Evolutionary conservation across 2,329 filamentous ascomycete species (phyloP), one percentile per base, ranked within the genome.

Genomic region (Microcyclosporella mali): DNA sequence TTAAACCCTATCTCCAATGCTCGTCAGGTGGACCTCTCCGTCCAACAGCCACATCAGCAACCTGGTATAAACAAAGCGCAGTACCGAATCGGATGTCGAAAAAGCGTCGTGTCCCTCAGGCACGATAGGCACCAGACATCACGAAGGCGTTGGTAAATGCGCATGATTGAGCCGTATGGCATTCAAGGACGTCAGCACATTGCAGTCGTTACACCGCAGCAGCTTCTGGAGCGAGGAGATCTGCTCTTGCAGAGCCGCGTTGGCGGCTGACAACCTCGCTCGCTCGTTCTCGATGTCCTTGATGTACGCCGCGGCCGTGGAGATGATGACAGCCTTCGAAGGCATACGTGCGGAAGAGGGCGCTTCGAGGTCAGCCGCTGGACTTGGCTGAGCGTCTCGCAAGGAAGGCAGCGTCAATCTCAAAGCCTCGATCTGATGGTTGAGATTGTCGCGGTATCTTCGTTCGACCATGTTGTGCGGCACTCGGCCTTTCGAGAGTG

Each of bases 391-490:
- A 3, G 46, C 46, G 28, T 53, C 46, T 33, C 43, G 42, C 2
- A 53, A 36, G 1, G 51, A 49, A 6, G 51, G 51, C 3, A 53
- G 40, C 4, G 47, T 45, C 11, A 53, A 37, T 3, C 51, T 60
- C 10, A 71, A 59, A 3, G 63, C 62, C 15, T 71, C 68, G 35
- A 70, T 63, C 46, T 70, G 68, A 4, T 66, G 65, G 56, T 70
- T 70, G 18, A 71, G 60, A 4, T 67, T 69, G 40, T 71, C 67
- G 39, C 68, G 66, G 48, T 71, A 71, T 45, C 69, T 68, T 34
- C 67, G 64, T 47, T 71, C 68, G 32, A 71, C 67, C 42, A 70
- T 65, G 47, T 70, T 70, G 58, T 71, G 68, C 2, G 52, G 52
- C 6, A 55, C 48, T 7, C 52, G 48, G 17, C 48, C 42, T 7